Evolutionary conservation across 495 filamentous ascomycete genomes (phyloP), one percentile per base, ranked within the genome.

Genomic region (Penicillium desertorum): DNA sequence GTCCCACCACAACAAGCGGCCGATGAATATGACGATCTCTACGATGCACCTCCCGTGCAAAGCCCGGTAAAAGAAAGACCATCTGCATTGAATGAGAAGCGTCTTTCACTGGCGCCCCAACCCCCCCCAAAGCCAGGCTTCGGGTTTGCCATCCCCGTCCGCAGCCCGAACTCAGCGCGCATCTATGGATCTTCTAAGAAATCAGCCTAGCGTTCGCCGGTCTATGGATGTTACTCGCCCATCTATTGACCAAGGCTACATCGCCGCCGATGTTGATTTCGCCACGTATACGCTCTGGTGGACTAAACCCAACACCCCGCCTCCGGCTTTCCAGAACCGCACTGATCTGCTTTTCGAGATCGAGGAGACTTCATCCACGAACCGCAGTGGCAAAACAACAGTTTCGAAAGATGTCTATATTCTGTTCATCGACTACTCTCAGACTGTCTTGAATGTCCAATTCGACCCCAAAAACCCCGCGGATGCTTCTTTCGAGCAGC

Each of bases 401-500:
- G 75, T 96, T 23, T 85, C 84, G 0, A 92, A 92, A 60, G 86
- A 91, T 50, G 80, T 96, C 29, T 96, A 87, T 64, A 77, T 96
- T 25, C 79, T 98, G 2, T 98, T 88, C 76, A 86, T 90, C 56
- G 94, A 98, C 72, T 98, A 98, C 70, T 97, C 92, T 16, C 94
- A 98, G 68, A 98, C 92, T 1, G 76, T 96, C 58, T 83, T 98
- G 64, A 89, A 86, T 0, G 89, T 86, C 29, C 86, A 81, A 56
- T 98, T 87, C 71, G 89, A 96, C 70, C 75, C 85, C 3, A 79
- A 85, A 44, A 86, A 96, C 63, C 83, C 89, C 8, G 71, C 79
- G 36, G 86, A 91, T 62, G 87, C 86, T 10, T 72, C 77, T 3
- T 69, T 97, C 9, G 90, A 95, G 60, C 94, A 98, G 71, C 85